Evolutionary conservation across 1,284 basidiomycete species (phyloP), one percentile per base, ranked within the genome.

Genomic region (Trametes polyzona): DNA sequence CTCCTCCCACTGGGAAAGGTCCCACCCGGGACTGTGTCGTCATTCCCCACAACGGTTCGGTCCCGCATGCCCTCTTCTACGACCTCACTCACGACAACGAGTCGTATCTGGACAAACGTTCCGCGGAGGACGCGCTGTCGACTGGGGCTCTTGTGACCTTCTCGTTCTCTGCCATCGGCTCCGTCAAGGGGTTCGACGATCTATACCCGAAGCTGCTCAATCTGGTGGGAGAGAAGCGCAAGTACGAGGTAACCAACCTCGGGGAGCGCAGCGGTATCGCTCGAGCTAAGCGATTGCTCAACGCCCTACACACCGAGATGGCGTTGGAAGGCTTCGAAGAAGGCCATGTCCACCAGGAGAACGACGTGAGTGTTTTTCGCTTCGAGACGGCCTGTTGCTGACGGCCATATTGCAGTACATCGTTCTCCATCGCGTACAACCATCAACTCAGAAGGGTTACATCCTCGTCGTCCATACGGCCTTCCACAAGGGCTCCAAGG

Each of bases 51-150:
- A 84, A 88, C 57, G 95, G 96, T 2, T 94, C 92, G 0, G 75
- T 80, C 33, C 95, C 95, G 1, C 96, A 98, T 68, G 94, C 95
- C 1, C 81, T 97, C 29, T 81, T 97, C 70, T 97, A 95, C 75
- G 96, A 98, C 70, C 81, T 94, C 57, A 98, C 96, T 0, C 95
- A 98, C 74, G 95, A 98, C 76, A 98, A 98, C 69, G 94, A 98
- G 73, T 90, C 94, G 1, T 92, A 90, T 1, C 73, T 88, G 10
- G 84, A 92, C 74, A 97, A 96, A 73, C 87, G 94, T 35, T 91
- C 92, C 1, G 93, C 95, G 6, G 93, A 96, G 71, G 94, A 98
- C 70, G 90, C 94, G 0, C 82, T 98, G n/a, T 89, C 93, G 5
- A 95, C 93, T 0, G 95, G 92, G 5, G 92, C 93, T 9, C 80